Percentiles rank a stretch among this genome's conserved stretches.
Conservation (phyloP, 2,329 filamentous ascomycete genomes). For the Nemania sp. region DNA sequence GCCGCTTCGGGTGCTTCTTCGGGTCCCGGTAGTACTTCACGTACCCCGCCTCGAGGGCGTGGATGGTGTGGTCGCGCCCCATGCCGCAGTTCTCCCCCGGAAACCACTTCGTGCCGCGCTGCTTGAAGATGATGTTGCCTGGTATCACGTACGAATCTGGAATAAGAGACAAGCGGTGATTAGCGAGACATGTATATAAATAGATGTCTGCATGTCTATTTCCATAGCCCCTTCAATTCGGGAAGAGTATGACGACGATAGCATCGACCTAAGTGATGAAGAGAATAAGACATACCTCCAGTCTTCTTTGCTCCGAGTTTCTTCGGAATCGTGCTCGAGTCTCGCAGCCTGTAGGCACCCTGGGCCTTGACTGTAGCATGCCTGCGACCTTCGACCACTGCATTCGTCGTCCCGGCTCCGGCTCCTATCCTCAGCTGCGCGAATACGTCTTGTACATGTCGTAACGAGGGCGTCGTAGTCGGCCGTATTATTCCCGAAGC, state of each 20-base stretch:
- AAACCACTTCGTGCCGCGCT: slow-evolving; percentile 92
- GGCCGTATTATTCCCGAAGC: slow-evolving; percentile 34
- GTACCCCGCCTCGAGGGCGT: slow-evolving; percentile 80
- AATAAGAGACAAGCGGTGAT: no score
- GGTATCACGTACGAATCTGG: slow-evolving; percentile 89
- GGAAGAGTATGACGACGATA: neutral
- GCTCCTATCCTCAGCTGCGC: slow-evolving; percentile 34
- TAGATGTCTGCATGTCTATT: neutral
- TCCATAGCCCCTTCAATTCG: neutral
- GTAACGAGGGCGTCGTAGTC: slow-evolving; percentile 34
- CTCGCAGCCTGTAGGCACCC: slow-evolving; percentile 67
- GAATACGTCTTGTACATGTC: slow-evolving; percentile 42
- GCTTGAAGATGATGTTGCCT: slow-evolving; percentile 97
- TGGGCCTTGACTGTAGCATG: slow-evolving; percentile 65
- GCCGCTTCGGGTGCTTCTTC: slow-evolving; percentile 75
- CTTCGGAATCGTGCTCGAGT: slow-evolving; percentile 68
- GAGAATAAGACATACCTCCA: slow-evolving; percentile 64
- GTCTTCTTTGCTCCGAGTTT: slow-evolving; percentile 93
- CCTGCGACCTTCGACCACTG: slow-evolving; percentile 53
- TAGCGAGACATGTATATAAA: no score
- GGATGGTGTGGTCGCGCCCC: slow-evolving; percentile 96
- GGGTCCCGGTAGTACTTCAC: slow-evolving; percentile 97
- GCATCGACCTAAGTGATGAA: no score
- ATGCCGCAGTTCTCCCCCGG: slow-evolving; percentile 94
- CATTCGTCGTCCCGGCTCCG: slow-evolving; percentile 37